phyloP scores from a whole-genome alignment of 495 filamentous ascomycete genomes.

The Talaromyces adpressus region DNA sequence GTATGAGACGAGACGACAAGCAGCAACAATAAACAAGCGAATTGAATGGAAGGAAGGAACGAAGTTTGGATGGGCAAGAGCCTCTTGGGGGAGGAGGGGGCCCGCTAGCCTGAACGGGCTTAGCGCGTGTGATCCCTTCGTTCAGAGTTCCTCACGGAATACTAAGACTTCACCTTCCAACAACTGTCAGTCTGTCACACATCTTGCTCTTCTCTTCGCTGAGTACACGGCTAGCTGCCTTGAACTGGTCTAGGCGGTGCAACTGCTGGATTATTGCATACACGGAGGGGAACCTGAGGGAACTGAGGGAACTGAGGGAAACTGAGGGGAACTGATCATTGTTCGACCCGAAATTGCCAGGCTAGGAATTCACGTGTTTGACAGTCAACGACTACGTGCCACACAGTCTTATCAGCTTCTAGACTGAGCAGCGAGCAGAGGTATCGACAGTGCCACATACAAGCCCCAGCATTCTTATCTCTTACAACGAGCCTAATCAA shows the following conservation, averaged over 20 bases:
- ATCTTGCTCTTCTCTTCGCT: not conserved
- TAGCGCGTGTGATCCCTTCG: not conserved
- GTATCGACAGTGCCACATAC: not conserved
- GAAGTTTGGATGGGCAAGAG: slow-evolving; percentile 30
- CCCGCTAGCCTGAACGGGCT: slow-evolving; percentile 17
- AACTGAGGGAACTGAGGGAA: too few relatives aligned
- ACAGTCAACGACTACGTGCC: not conserved
- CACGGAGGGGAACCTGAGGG: not conserved
- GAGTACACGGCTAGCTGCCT: not conserved
- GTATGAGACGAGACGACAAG: not conserved
- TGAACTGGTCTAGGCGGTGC: not conserved
- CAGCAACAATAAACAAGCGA: slow-evolving; percentile 4
- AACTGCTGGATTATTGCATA: not conserved
- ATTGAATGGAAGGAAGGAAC: slow-evolving; percentile 16
- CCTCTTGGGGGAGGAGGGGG: slow-evolving; percentile 19
- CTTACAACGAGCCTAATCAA: not conserved
- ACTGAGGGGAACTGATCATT: not conserved
- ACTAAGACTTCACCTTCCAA: not conserved
- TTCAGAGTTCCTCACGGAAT: not conserved
- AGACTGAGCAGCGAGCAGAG: not conserved
- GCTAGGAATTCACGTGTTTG: not conserved
- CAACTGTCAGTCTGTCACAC: not conserved
- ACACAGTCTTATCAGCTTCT: not conserved
- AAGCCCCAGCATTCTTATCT: not conserved
- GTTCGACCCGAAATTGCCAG: not conserved